Conservation (phyloP, 192 early-diverging fungal genomes). For the Coemansia sp. region DNA sequence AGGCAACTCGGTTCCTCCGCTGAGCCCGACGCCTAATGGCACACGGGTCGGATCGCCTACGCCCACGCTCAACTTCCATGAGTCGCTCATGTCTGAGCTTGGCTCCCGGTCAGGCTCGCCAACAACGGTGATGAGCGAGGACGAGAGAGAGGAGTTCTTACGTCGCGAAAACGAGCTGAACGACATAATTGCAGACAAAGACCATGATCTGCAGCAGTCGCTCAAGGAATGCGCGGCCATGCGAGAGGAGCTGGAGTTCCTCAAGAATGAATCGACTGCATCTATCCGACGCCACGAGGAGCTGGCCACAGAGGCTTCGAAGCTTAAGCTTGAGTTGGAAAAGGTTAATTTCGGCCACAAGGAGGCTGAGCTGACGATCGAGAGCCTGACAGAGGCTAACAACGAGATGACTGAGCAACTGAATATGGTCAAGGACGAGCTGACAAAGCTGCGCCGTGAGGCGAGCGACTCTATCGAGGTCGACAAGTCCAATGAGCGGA, state of each 20-base stretch:
- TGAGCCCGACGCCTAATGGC: conserved; percentile 43
- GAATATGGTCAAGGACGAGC: conserved; percentile 69
- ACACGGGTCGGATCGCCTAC: conserved; percentile 45
- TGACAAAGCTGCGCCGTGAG: conserved; percentile 57
- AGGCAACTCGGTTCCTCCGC: conserved; percentile 30
- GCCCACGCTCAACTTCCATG: conserved; percentile 41
- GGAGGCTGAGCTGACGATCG: conserved; percentile 86
- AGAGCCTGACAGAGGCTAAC: conserved; percentile 85
- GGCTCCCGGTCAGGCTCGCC: conserved; percentile 66
- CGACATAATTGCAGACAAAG: conserved; percentile 91
- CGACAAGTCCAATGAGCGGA: conserved; percentile 62
- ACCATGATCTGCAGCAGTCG: conserved; percentile 70
- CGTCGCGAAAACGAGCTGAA: conserved; percentile 93
- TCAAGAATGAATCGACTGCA: conserved; percentile 64
- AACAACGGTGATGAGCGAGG: conserved; percentile 71
- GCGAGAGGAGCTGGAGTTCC: conserved; percentile 71
- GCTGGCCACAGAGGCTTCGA: conserved; percentile 66
- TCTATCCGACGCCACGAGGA: conserved; percentile 70
- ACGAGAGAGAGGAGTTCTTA: conserved; percentile 94
- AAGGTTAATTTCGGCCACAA: conserved; percentile 86
- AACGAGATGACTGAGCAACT: conserved; percentile 72
- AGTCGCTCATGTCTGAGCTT: conserved; percentile 50
- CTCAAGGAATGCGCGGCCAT: conserved; percentile 61
- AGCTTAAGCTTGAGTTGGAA: conserved; percentile 82
- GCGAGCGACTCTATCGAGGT: conserved; percentile 9